Conservation (phyloP, 352 stramenopile genomes). For the Aphanomyces astaci region DNA sequence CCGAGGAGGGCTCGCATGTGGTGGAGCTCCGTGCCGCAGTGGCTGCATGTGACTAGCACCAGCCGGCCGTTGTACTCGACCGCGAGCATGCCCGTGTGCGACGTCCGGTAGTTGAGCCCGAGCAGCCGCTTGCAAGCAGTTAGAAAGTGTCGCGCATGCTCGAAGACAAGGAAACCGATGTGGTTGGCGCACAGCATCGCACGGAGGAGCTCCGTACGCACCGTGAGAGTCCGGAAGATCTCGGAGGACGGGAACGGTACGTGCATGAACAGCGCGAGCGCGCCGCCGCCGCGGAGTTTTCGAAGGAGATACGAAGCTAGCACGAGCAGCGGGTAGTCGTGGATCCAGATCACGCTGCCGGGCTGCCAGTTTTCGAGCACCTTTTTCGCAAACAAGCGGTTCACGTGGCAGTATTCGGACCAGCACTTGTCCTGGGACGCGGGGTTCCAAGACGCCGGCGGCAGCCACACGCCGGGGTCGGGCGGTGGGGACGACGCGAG, state of each 20-base stretch:
- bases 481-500: background rate
- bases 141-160: constrained; percentile 90
- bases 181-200: constrained; percentile 87
- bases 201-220: constrained; percentile 85
- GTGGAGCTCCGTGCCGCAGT: constrained; percentile 92
- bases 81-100: constrained; percentile 77
- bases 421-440: constrained; percentile 68
- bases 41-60: constrained; percentile 94
- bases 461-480: constrained; percentile 31
- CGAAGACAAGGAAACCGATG: constrained; percentile 91
- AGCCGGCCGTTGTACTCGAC: constrained; percentile 95
- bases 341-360: constrained; percentile 93
- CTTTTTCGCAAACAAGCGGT: constrained; percentile 35
- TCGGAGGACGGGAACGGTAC: constrained; percentile 97
- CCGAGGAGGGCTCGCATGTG: constrained; percentile 41
- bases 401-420: constrained; percentile 73
- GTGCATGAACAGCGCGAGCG: constrained; percentile 96
- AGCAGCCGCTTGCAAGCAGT: constrained; percentile 90
- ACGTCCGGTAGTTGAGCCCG: constrained; percentile 89
- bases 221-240: constrained; percentile 94
- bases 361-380: constrained; percentile 68
- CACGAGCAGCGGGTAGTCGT: constrained; percentile 98
- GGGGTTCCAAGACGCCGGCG: constrained; percentile 70
- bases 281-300: constrained; percentile 72
- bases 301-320: constrained; percentile 94